Base-by-base conservation (phyloP, 495 filamentous ascomycete genomes). In the Choiromyces venosus region DNA sequence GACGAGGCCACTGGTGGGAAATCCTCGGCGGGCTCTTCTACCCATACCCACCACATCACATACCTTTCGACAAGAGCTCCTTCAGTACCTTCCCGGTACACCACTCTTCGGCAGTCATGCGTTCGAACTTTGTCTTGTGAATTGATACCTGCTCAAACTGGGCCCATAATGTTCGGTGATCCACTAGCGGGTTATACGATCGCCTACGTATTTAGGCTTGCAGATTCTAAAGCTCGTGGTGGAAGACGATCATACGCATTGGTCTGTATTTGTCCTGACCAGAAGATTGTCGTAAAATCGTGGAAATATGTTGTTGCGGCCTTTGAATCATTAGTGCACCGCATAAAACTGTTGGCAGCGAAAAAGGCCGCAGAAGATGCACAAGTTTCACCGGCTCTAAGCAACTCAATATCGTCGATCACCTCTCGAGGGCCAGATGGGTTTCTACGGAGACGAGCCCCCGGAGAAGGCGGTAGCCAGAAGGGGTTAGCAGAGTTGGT, bases 171-270 rank as follows among this genome's bases (percentile, higher is more conserved):
- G 77, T 97, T 97, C 75, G 93, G 93, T 36, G 93, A 97, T 77
- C 86, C 90, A 4, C 83, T 87, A 0, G 88, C 90, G 4, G 94
- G 94, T 65, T 96, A 94, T 83, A 96, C 94, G 4, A 94, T 94
- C 16, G 94, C 94, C 72, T 96, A 92, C 82, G 91, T 96, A 78
- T 97, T 97, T 81, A 92, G 92, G 35, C 90, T 97, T 14, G 89
- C 90, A 25, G 94, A 97, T 81, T 87, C 93, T 33, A 90, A 93
- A 83, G 93, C 94, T 25, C 92, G 94, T 44, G 94, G 94, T 64
- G 89, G 91, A 74, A 88, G 91, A 76, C 89, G 94, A 72, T 90
- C 92, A 61, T 97, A 97, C 82, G 93, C 94, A 61, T 86, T 97
- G 64, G 85, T 97, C 66, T 92, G 92, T n/a, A 88, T 97, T 70